These are phyloP conservation scores for Amanita rimosa DNA, from an alignment of 768 basidiomycete species.

Conservation along the genomic window DNA sequence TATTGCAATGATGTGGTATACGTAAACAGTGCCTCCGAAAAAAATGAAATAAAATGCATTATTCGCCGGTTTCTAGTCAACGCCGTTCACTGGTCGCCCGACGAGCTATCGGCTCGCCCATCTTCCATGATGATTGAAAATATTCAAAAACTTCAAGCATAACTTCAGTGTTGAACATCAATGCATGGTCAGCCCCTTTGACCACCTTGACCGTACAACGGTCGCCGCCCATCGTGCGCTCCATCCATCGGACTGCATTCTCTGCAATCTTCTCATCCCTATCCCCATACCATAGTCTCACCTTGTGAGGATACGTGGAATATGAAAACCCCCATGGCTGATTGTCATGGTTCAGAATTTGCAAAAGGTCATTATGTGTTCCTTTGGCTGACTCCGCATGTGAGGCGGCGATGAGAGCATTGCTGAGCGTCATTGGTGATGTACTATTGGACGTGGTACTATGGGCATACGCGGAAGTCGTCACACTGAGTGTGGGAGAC, in stretches of 20 bases:
- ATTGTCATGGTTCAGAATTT: slow-evolving; percentile 85
- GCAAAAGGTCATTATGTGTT: slow-evolving; percentile 81
- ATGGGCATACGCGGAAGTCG: slow-evolving; percentile 23
- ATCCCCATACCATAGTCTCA: slow-evolving; percentile 89
- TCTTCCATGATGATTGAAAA: slow-evolving; percentile 45
- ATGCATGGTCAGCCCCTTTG: slow-evolving; percentile 80
- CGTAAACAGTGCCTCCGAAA: slow-evolving; percentile 2
- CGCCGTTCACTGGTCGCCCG: slow-evolving; percentile 1
- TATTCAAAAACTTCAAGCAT: slow-evolving; percentile 79
- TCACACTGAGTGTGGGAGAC: slow-evolving; percentile 38
- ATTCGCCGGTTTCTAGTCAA: not conserved
- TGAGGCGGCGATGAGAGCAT: slow-evolving; percentile 85
- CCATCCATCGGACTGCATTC: slow-evolving; percentile 88
- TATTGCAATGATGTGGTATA: slow-evolving; percentile 7
- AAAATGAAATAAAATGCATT: not conserved
- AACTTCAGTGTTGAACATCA: slow-evolving; percentile 87
- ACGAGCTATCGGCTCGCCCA: slow-evolving; percentile 10
- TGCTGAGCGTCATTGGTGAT: slow-evolving; percentile 70
- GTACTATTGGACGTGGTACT: slow-evolving; percentile 21
- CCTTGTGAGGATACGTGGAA: slow-evolving; percentile 59
- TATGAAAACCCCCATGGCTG: slow-evolving; percentile 90
- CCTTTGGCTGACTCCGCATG: slow-evolving; percentile 92
- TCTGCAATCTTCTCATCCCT: slow-evolving; percentile 90
- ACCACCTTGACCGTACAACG: slow-evolving; percentile 74
- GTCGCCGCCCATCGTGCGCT: slow-evolving; percentile 66